Evolutionary conservation across 768 basidiomycete genomes (phyloP), one percentile per base, ranked within the genome.

Genomic region (Tremella yokohamensis): DNA sequence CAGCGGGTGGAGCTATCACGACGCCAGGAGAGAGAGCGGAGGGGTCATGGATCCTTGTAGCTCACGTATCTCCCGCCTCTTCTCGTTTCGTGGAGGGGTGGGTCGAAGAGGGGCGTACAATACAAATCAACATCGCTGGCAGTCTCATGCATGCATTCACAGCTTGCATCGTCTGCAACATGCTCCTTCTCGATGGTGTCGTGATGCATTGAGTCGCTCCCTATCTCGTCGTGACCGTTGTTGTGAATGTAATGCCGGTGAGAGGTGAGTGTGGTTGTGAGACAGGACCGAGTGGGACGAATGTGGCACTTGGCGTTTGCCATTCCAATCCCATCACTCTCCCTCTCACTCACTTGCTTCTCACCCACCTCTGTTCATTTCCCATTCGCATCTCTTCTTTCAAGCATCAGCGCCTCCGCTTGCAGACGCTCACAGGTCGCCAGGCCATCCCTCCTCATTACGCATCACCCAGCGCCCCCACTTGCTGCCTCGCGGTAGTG

Each of bases 1-100:
- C 29, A 34, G 29, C 29, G 29, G 29, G 29, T 34, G 29, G 29
- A 11, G 29, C 29, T 4, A 34, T 34, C 29, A 34, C 29, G 4
- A 11, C 29, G 29, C 29, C 4, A 11, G 29, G 42, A 45, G 42
- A 45, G n/a, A 45, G 42, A 45, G 42, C 29, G 11, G 29, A 34
- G 29, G n/a, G 29, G 29, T 34, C 29, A 34, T 34, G 29, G 4
- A 45, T 45, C 42, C 22, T 22, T 45, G 26, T n/a, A 50, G 66
- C 66, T 67, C 69, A 71, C 69, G 69, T 71, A 71, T 71, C 69
- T 71, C 69, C 69, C 58, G 69, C 55, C 60, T 57, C 58, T 63
- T 71, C 62, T 42, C 34, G 42, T 42, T 54, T 49, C 29, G 49
- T 71, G 66, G 66, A 61, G 66, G 64, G 66, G 62, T 66, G 69